phyloP scores from a whole-genome alignment of 2,329 filamentous ascomycete genomes.

The Diaporthe ilicicola region DNA sequence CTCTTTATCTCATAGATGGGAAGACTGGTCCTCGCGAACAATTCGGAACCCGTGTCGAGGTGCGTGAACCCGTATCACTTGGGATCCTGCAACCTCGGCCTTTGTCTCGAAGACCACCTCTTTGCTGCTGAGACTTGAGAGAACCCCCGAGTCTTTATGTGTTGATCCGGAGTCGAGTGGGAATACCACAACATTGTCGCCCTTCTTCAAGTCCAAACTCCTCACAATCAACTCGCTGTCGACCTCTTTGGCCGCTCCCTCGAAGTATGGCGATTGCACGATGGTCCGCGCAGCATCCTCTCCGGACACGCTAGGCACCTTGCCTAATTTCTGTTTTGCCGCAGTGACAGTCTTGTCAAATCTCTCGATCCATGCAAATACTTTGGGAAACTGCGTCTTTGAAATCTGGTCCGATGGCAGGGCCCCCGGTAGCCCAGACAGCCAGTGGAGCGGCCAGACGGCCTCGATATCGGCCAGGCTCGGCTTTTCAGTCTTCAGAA shows the following conservation, averaged over 20 bases:
- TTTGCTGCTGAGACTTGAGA: slow-evolving; percentile 59
- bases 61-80: slow-evolving; percentile 63
- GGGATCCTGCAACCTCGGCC: slow-evolving; percentile 45
- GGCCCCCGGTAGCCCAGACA: slow-evolving; percentile 62
- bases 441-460: slow-evolving; percentile 75
- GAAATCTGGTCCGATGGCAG: slow-evolving; percentile 63
- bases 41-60: slow-evolving; percentile 66
- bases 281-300: slow-evolving; percentile 61
- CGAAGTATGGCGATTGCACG: slow-evolving; percentile 53
- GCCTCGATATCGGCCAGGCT: slow-evolving; percentile 74
- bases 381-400: slow-evolving; percentile 61
- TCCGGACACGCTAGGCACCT: slow-evolving; percentile 57
- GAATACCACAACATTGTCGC: slow-evolving; percentile 64
- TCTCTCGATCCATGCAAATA: slow-evolving; percentile 71
- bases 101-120: slow-evolving; percentile 68
- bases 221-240: slow-evolving; percentile 58
- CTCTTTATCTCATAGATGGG: slow-evolving; percentile 15
- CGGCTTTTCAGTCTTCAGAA: slow-evolving; percentile 61
- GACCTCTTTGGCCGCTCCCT: slow-evolving; percentile 50
- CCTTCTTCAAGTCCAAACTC: slow-evolving; percentile 58
- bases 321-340: slow-evolving; percentile 47
- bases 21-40: slow-evolving; percentile 44
- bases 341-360: slow-evolving; percentile 60
- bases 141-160: slow-evolving; percentile 65
- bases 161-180: slow-evolving; percentile 69